Conservation (phyloP, 306 rosid species). For the Malus domestica region ASM211411v1 NC_041805.1:5063001-5063500, state of each 20-base stretch:
- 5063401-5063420: conserved; percentile 2
- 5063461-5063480: neutral
- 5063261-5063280: neutral
- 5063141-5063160: neutral
- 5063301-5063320: conserved; percentile 1
- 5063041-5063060: too few relatives aligned
- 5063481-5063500: neutral
- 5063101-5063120: neutral
- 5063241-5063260: neutral
- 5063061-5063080: neutral
- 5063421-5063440: neutral
- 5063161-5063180: neutral
- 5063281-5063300: conserved; percentile 10
- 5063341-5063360: neutral
- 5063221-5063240: neutral
- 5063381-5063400: conserved; percentile 3
- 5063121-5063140: neutral
- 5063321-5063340: neutral
- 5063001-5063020: neutral
- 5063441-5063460: neutral
- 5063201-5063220: neutral
- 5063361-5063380: neutral
- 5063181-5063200: too few relatives aligned
- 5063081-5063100: neutral
- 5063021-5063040: neutral